phyloP scores from a whole-genome alignment of 108 stramenopile species.

The Mediolabrus comicus region DNA sequence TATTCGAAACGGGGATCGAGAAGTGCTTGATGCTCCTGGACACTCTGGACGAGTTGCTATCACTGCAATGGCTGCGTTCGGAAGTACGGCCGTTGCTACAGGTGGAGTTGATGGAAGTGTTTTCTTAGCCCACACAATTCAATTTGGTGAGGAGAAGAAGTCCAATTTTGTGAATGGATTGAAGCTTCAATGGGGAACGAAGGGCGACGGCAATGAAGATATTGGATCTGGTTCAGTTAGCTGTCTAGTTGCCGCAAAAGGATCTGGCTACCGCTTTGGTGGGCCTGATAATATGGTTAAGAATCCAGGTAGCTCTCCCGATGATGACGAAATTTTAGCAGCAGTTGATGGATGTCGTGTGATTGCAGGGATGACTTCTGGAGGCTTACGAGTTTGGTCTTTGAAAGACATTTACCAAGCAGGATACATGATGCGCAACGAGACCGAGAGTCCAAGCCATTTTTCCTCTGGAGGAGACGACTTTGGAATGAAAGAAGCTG shows the following conservation, averaged over 20 bases:
- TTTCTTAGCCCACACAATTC: conserved; percentile 76
- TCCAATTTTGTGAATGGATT: conserved; percentile 55
- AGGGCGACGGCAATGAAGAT: conserved; percentile 61
- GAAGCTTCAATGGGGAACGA: conserved; percentile 80
- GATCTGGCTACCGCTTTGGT: conserved; percentile 46
- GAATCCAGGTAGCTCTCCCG: conserved; percentile 1
- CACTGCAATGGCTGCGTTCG: conserved; percentile 76
- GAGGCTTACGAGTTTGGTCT: conserved; percentile 80
- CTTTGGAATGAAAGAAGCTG: conserved; percentile 22
- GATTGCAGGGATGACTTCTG: conserved; percentile 79
- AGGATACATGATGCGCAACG: conserved; percentile 22
- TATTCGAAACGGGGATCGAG: conserved; percentile 11
- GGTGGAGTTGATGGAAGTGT: conserved; percentile 86
- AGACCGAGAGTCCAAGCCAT: conserved; percentile 3
- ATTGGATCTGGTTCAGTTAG: conserved; percentile 79
- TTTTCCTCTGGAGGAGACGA: conserved; percentile 25
- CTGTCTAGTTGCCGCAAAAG: conserved; percentile 68
- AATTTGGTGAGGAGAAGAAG: conserved; percentile 31
- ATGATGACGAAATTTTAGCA: conserved; percentile 56
- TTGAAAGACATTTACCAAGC: conserved; percentile 71
- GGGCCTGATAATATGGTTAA: conserved; percentile 17
- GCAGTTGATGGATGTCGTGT: conserved; percentile 81
- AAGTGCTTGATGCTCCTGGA: conserved; percentile 26
- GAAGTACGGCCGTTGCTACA: conserved; percentile 70
- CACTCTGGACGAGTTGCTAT: conserved; percentile 70